phyloP scores from a whole-genome alignment of 2,329 filamentous ascomycete species.

The Colletotrichum noveboracense region DNA sequence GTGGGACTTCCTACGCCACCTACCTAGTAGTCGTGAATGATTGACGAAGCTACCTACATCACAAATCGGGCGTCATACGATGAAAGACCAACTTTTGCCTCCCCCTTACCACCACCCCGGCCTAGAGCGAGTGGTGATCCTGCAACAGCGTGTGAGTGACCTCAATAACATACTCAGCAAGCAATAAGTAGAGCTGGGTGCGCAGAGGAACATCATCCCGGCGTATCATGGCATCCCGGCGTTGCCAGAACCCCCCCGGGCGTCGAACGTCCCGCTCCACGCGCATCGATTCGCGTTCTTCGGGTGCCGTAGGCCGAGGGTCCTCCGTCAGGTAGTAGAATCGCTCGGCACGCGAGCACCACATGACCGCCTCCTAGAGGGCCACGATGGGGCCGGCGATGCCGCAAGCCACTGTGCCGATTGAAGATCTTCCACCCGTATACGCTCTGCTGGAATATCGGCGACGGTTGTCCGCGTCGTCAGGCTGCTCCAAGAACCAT shows the following conservation, averaged over 20 bases:
- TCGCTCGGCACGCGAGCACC: neutral
- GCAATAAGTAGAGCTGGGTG: neutral
- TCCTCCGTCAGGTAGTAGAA: neutral
- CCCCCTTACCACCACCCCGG: neutral
- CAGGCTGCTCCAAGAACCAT: neutral
- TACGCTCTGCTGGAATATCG: neutral
- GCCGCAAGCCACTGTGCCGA: neutral
- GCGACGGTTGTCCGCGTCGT: neutral
- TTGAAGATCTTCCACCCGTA: neutral
- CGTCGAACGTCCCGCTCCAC: neutral
- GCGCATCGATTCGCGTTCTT: neutral
- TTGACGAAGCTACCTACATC: neutral
- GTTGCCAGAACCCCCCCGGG: neutral
- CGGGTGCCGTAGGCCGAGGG: neutral
- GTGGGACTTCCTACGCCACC: neutral
- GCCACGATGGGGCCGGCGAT: neutral
- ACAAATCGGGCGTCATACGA: neutral
- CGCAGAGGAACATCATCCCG: neutral
- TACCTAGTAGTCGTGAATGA: neutral
- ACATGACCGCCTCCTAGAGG: neutral
- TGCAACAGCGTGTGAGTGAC: neutral
- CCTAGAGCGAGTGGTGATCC: neutral
- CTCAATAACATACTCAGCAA: neutral
- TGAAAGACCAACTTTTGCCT: neutral
- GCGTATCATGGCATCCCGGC: neutral